Evolutionary conservation across 352 stramenopile genomes (phyloP).

Genomic region (Pythium phragmiticola): DNA sequence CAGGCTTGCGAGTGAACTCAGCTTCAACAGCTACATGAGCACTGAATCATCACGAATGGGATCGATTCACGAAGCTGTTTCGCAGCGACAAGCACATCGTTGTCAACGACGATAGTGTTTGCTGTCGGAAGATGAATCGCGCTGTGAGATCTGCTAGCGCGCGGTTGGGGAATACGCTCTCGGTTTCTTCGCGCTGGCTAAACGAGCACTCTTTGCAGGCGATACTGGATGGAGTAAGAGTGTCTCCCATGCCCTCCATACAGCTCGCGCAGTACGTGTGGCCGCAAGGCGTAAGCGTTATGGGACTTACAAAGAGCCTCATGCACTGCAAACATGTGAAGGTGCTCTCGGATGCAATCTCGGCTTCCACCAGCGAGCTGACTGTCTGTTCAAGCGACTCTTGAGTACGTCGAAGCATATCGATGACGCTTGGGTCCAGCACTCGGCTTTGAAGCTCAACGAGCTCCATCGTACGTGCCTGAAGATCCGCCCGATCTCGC

Average conservation of each 20-base stretch:
- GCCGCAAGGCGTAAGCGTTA: slow-evolving; percentile 68
- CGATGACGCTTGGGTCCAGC: slow-evolving; percentile 49
- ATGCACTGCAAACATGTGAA: slow-evolving; percentile 80
- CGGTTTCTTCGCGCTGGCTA: slow-evolving; percentile 27
- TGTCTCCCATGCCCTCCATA: slow-evolving; percentile 39
- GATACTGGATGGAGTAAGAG: slow-evolving; percentile 43
- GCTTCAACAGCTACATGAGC: neutral
- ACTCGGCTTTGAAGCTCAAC: slow-evolving; percentile 45
- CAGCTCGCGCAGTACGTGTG: slow-evolving; percentile 72
- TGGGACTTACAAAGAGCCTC: slow-evolving; percentile 54
- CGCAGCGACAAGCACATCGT: slow-evolving; percentile 70
- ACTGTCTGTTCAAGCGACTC: slow-evolving; percentile 69
- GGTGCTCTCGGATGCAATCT: slow-evolving; percentile 68
- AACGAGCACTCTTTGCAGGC: slow-evolving; percentile 50
- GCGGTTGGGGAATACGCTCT: slow-evolving; percentile 67
- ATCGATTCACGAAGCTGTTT: slow-evolving; percentile 52
- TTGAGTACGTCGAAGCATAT: slow-evolving; percentile 55
- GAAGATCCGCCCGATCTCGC: slow-evolving; percentile 40
- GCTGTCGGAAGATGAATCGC: slow-evolving; percentile 73
- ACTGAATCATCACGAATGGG: slow-evolving; percentile 10
- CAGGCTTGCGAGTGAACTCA: too few species aligned
- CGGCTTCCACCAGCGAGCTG: slow-evolving; percentile 59
- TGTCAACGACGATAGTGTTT: slow-evolving; percentile 59
- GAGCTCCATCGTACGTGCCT: slow-evolving; percentile 40
- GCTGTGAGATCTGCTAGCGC: slow-evolving; percentile 68